Evolutionary conservation across 2,329 filamentous ascomycete genomes (phyloP), one percentile per base, ranked within the genome.

Genomic region (Ascochyta fabae): DNA sequence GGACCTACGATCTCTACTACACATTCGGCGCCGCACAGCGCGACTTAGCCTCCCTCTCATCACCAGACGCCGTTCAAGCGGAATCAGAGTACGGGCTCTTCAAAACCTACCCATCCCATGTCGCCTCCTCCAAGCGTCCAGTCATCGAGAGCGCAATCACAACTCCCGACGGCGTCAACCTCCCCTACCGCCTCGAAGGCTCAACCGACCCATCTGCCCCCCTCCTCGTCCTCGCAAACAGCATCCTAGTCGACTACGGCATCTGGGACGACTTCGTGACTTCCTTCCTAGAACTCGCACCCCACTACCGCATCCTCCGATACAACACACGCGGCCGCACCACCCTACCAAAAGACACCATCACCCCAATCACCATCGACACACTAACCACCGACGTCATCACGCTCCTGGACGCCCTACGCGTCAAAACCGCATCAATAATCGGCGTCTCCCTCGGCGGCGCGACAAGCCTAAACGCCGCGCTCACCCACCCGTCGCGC

Each of bases 401-500:
- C 34, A 74, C 79, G 0, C 73, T 96, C 0, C 84, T 96, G 3
- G 81, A 87, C 48, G 85, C 88, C 0, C 81, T 96, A 27, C 85
- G 89, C 44, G 86, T 93, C 38, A 80, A 83, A 9, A 83, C 84
- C 66, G 85, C 90, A 0, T 81, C 84, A 0, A 78, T 94, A 0
- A 79, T 95, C 19, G 92, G 92, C 19, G 91, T 96, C 3, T 91
- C 87, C 33, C 86, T 95, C 72, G 92, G 92, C 60, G 92, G 92
- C 48, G 90, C 88, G 2, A 95, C 91, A 1, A 82, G 88, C 1
- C 83, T 95, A 45, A 88, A 89, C 70, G 87, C 89, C 47, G 88
- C 89, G 0, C 83, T 96, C 46, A 81, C 81, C 36, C 83, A 90
- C 65, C 88, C 90, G 0, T 60, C 77, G 1, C 81, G 85, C 39